Evolutionary conservation across 306 rosid species (phyloP).

Genomic region (Pachyrhizus erosus): DNA sequence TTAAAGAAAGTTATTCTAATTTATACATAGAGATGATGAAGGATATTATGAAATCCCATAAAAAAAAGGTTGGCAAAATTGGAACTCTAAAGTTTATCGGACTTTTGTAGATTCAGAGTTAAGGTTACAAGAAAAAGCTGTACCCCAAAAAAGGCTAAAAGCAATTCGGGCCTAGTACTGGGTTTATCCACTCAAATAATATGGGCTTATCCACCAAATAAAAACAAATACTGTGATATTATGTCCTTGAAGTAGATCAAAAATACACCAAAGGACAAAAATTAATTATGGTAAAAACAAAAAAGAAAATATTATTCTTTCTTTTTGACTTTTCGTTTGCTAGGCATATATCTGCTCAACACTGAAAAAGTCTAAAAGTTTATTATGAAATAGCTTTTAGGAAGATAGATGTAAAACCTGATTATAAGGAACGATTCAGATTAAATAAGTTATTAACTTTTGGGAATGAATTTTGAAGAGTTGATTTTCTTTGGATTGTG

Average conservation of each 20-base stretch:
- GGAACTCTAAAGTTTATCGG: no score
- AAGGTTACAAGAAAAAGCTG: background rate
- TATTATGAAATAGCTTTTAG: background rate
- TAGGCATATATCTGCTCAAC: background rate
- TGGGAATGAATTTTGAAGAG: no score
- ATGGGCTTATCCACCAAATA: background rate
- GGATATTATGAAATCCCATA: no score
- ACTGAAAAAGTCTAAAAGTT: background rate
- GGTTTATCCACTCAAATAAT: background rate
- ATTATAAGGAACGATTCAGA: no score
- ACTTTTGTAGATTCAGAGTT: no score
- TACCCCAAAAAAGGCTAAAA: background rate
- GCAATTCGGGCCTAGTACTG: no score
- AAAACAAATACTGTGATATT: background rate
- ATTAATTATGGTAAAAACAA: background rate
- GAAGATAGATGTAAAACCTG: no score
- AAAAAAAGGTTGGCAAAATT: no score
- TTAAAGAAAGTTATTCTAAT: no score
- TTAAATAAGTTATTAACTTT: no score
- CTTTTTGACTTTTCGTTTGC: background rate
- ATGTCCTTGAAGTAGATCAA: background rate
- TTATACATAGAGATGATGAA: no score
- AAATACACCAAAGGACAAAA: background rate
- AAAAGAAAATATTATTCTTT: background rate
- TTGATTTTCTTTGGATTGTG: no score